phyloP scores from a whole-genome alignment of 805 yeast species.

The Pichia scutulata region DNA sequence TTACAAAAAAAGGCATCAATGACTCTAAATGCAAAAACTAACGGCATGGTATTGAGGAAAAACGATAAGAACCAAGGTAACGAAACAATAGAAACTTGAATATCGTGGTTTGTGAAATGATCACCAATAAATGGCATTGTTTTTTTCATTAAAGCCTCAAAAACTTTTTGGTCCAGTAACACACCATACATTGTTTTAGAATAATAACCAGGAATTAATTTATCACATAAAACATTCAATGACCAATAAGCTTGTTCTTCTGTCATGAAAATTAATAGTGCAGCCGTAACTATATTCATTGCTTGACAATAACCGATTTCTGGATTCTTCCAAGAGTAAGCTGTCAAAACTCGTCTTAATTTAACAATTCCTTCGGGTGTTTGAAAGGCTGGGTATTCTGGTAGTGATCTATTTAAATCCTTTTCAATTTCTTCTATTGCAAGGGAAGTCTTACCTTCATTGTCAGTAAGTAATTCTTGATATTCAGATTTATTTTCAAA shows the following conservation, averaged over 20 bases:
- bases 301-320: slow-evolving; percentile 98
- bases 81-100: slow-evolving; percentile 87
- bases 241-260: slow-evolving; percentile 99
- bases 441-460: slow-evolving; percentile 56
- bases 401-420: slow-evolving; percentile 87
- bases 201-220: slow-evolving; percentile 88
- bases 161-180: slow-evolving; percentile 84
- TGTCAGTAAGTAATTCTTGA: slow-evolving; percentile 46
- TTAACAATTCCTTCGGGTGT: slow-evolving; percentile 75
- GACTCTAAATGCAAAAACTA: slow-evolving; percentile 86
- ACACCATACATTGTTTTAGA: slow-evolving; percentile 98
- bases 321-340: slow-evolving; percentile 95
- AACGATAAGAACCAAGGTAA: slow-evolving; percentile 94
- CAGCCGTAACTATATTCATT: slow-evolving; percentile 90
- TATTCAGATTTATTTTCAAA: slow-evolving; percentile 58
- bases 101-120: slow-evolving; percentile 71
- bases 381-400: slow-evolving; percentile 95
- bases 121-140: slow-evolving; percentile 86
- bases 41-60: slow-evolving; percentile 88
- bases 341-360: slow-evolving; percentile 80
- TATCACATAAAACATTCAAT: slow-evolving; percentile 69
- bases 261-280: slow-evolving; percentile 71
- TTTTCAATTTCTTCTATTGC: slow-evolving; percentile 97
- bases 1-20: slow-evolving; percentile 84
- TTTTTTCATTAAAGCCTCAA: slow-evolving; percentile 81